A percentile compares a stretch with the other conserved stretches of the same genome.
Evolutionary conservation across 495 filamentous ascomycete genomes (phyloP).

Genomic region (Podospora didyma): DNA sequence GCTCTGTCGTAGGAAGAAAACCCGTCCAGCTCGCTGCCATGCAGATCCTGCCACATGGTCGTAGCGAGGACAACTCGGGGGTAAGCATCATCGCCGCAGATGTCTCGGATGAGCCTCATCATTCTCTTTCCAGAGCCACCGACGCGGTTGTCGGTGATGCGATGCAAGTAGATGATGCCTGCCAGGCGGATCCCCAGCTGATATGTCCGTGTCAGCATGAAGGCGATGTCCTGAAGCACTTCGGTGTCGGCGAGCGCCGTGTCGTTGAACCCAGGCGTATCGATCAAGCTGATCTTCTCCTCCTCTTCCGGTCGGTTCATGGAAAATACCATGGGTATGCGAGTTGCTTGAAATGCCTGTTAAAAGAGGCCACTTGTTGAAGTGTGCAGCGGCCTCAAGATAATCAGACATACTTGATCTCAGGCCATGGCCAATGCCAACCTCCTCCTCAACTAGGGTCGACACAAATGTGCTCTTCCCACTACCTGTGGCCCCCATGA

Average conservation of each 20-base stretch:
- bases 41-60: slow-evolving; percentile 30
- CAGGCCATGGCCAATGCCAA: slow-evolving; percentile 7
- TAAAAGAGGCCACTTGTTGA: too few relatives aligned
- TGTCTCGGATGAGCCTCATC: slow-evolving; percentile 31
- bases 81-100: slow-evolving; percentile 29
- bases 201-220: slow-evolving; percentile 24
- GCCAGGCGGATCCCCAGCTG: slow-evolving; percentile 19
- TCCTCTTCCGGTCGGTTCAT: neutral
- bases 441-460: slow-evolving; percentile 14
- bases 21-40: slow-evolving; percentile 10
- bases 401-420: slow-evolving; percentile 12
- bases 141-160: slow-evolving; percentile 36
- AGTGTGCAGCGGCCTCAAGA: too few relatives aligned
- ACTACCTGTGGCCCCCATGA: slow-evolving; percentile 36
- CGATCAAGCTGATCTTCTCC: slow-evolving; percentile 22
- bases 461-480: slow-evolving; percentile 33
- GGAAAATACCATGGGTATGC: neutral
- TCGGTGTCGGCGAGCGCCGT: slow-evolving; percentile 27
- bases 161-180: slow-evolving; percentile 39
- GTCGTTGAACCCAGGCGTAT: slow-evolving; percentile 41
- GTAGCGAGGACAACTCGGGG: slow-evolving; percentile 34
- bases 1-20: neutral
- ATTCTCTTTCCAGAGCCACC: slow-evolving; percentile 21
- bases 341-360: slow-evolving; percentile 3
- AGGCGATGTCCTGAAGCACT: slow-evolving; percentile 32